Evolutionary conservation across 495 filamentous ascomycete genomes (phyloP).

Genomic region (Parachaetomium inaequale): DNA sequence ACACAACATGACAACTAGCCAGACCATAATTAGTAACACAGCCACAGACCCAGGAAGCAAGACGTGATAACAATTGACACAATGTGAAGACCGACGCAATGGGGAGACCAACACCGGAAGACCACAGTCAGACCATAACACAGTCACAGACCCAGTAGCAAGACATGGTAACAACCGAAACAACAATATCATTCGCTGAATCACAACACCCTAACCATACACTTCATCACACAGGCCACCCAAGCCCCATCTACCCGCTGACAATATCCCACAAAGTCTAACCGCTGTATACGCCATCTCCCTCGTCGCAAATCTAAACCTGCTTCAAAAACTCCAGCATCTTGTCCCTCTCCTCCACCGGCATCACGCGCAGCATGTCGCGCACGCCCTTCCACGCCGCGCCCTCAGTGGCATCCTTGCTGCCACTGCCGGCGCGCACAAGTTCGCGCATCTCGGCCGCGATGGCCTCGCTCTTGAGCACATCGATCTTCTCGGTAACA

Average conservation of each 20-base stretch:
- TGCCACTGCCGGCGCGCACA: constrained; percentile 51
- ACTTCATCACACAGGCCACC: neutral
- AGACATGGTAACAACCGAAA: neutral
- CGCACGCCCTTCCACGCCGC: constrained; percentile 83
- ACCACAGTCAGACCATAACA: no score
- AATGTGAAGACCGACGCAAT: no score
- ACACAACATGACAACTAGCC: no score
- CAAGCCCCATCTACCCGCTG: neutral
- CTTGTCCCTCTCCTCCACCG: constrained; percentile 81
- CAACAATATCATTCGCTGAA: neutral
- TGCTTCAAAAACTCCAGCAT: constrained; percentile 66
- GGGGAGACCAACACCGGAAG: no score
- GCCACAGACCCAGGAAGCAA: no score
- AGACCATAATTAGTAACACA: no score
- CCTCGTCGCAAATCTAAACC: constrained; percentile 13
- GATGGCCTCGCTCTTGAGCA: constrained; percentile 70
- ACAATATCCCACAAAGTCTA: neutral
- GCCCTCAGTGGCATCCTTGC: constrained; percentile 55
- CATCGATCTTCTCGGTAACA: constrained; percentile 74
- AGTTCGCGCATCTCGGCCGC: constrained; percentile 74
- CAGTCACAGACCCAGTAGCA: no score
- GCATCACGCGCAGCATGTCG: constrained; percentile 78
- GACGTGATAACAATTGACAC: no score
- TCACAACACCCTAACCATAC: neutral
- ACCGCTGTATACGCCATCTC: neutral